A percentile compares a stretch with the other conserved stretches of the same genome.
phyloP scores from a whole-genome alignment of 2,329 filamentous ascomycete genomes.

The Penicillium sp. region DNA sequence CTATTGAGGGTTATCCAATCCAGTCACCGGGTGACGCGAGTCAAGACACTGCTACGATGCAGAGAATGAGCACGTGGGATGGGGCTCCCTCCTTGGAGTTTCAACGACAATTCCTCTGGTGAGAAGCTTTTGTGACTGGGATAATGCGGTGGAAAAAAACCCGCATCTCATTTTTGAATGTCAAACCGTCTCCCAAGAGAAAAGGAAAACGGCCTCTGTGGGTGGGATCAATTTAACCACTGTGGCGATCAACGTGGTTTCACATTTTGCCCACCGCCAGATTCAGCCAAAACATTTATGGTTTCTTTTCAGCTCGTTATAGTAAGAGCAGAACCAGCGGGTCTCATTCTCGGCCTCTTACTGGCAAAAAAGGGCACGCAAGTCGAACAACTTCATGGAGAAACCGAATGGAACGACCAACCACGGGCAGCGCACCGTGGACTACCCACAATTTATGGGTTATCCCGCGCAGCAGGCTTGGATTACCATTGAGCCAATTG shows the following conservation, averaged over 20 bases:
- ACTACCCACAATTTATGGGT: too few relatives aligned
- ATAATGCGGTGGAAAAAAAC: too few relatives aligned
- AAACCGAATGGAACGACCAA: constrained; percentile 57
- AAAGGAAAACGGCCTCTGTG: too few relatives aligned
- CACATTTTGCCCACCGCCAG: background rate
- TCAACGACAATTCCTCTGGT: constrained; percentile 39
- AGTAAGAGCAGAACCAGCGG: constrained; percentile 38
- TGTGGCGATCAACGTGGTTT: constrained; percentile 22
- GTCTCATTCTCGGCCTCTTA: constrained; percentile 32
- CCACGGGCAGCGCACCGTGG: constrained; percentile 66
- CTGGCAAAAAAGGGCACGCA: constrained; percentile 35
- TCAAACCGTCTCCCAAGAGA: too few relatives aligned
- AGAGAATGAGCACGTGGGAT: constrained; percentile 28
- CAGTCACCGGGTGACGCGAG: background rate
- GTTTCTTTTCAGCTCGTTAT: constrained; percentile 23
- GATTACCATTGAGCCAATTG: constrained; percentile 47
- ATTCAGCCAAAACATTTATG: background rate
- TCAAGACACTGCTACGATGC: background rate
- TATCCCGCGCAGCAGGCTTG: too few relatives aligned
- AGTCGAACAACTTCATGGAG: constrained; percentile 54
- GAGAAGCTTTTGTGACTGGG: background rate
- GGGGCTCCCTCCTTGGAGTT: constrained; percentile 34
- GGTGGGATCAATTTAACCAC: too few relatives aligned
- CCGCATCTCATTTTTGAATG: too few relatives aligned
- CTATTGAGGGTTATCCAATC: background rate